These are phyloP conservation scores for Sungouiella thailandica DNA, from an alignment of 805 yeast genomes.

Conservation along the genomic window DNA sequence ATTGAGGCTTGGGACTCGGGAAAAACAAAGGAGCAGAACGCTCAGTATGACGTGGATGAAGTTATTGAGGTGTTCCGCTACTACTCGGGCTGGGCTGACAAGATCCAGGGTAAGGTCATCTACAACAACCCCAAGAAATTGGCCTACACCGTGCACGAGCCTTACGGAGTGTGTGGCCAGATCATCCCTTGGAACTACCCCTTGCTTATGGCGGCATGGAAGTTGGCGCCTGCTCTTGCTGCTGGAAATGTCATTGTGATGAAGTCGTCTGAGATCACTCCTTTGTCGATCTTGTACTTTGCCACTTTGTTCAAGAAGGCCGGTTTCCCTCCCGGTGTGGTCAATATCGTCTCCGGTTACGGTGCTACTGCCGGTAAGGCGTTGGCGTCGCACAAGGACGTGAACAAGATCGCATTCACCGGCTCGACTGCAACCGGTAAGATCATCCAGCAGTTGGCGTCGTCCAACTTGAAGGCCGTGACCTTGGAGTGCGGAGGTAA, in stretches of 20 bases:
- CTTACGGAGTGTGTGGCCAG: conserved; percentile 62
- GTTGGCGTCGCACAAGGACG: conserved; percentile 53
- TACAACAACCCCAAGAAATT: conserved; percentile 44
- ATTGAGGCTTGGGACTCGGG: conserved; percentile 47
- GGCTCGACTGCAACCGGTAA: conserved; percentile 68
- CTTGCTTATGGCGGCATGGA: conserved; percentile 69
- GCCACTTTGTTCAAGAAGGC: conserved; percentile 56
- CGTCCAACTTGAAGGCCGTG: conserved; percentile 56
- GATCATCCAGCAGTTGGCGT: conserved; percentile 57
- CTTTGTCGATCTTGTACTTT: conserved; percentile 59
- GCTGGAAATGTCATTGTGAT: conserved; percentile 71
- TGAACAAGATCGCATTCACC: conserved; percentile 59
- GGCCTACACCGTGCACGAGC: conserved; percentile 67
- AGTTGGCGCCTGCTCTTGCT: conserved; percentile 77
- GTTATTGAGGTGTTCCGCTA: conserved; percentile 44
- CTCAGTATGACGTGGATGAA: conserved; percentile 45
- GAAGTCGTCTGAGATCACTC: conserved; percentile 74
- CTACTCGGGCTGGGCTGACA: conserved; percentile 63
- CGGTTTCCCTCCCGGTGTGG: conserved; percentile 74
- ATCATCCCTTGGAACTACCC: conserved; percentile 76
- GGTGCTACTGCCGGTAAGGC: conserved; percentile 70
- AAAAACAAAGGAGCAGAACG: conserved; percentile 43
- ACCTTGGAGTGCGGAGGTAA: conserved; percentile 74
- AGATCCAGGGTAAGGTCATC: conserved; percentile 42
- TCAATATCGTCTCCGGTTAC: conserved; percentile 65